phyloP scores from a whole-genome alignment of 2,329 filamentous ascomycete genomes.

The Diaporthe nobilis region DNA sequence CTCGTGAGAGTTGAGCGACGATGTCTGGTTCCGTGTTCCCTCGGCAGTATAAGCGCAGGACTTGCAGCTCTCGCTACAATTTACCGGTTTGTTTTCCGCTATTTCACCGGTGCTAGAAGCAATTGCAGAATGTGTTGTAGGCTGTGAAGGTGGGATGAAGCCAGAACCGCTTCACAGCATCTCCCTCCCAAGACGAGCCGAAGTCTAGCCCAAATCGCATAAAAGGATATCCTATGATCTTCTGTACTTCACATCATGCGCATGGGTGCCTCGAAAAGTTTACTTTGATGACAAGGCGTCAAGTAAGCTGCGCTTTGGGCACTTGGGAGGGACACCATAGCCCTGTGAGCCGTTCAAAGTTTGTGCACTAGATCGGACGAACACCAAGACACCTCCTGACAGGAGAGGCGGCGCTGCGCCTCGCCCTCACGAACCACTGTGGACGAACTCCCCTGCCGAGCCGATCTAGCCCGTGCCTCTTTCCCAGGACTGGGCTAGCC shows the following conservation, averaged over 20 bases:
- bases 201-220: slow-evolving; percentile 8
- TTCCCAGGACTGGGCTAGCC: neutral
- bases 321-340: neutral
- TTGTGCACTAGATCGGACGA: slow-evolving; percentile 15
- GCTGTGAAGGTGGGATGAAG: slow-evolving; percentile 26
- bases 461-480: slow-evolving; percentile 7
- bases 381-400: neutral
- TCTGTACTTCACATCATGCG: slow-evolving; percentile 1
- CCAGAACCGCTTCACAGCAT: neutral
- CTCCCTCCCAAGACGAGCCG: neutral
- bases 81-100: neutral
- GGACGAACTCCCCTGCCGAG: slow-evolving; percentile 19
- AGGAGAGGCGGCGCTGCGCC: neutral
- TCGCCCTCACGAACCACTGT: neutral
- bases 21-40: neutral
- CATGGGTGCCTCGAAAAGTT: slow-evolving; percentile 11
- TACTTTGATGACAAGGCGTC: neutral
- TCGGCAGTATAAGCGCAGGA: neutral
- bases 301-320: slow-evolving; percentile 16
- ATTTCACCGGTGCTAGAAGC: slow-evolving; percentile 8
- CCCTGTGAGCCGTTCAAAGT: neutral
- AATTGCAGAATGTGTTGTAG: neutral
- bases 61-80: neutral
- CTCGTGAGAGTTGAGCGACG: neutral
- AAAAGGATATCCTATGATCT: neutral